phyloP scores from a whole-genome alignment of 768 basidiomycete genomes.

The Lactifluus subvellereus region DNA sequence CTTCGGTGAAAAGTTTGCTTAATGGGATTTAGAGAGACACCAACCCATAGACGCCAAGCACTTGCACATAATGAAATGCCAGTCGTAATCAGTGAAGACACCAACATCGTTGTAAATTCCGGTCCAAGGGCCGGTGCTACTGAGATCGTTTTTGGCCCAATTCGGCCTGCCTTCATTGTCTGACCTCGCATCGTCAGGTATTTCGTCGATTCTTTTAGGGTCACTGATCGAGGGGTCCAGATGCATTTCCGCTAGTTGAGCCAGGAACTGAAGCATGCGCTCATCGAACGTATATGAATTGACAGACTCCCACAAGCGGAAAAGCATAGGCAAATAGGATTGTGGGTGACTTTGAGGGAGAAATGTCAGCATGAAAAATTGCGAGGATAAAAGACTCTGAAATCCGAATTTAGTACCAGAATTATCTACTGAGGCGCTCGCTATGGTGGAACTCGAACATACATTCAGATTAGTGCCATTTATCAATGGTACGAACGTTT shows the following conservation, averaged over 20 bases:
- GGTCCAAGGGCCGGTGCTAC: conserved; percentile 43
- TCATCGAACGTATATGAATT: conserved; percentile 90
- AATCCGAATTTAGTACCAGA: conserved; percentile 9
- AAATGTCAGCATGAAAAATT: conserved; percentile 83
- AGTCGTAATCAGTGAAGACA: conserved; percentile 77
- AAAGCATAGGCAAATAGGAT: conserved; percentile 75
- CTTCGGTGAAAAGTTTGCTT: conserved; percentile 1
- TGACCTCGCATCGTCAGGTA: conserved; percentile 64
- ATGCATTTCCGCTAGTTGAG: conserved; percentile 74
- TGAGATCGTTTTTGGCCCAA: conserved; percentile 44
- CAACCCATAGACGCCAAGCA: conserved; percentile 77
- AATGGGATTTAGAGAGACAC: conserved; percentile 25
- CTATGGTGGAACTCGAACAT: conserved; percentile 29
- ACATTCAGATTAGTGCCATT: conserved; percentile 73
- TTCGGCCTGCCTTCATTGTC: conserved; percentile 55
- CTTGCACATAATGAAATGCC: conserved; percentile 84
- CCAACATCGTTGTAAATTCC: conserved; percentile 59
- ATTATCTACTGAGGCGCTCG: neutral
- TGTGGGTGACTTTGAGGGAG: conserved; percentile 82
- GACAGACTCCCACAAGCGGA: conserved; percentile 82
- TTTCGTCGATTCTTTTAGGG: conserved; percentile 56
- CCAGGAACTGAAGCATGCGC: conserved; percentile 79
- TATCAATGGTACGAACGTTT: conserved; percentile 73
- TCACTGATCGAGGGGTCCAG: conserved; percentile 72
- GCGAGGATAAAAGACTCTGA: conserved; percentile 70